Base-by-base conservation (phyloP, 345 rosid genomes). In the Eucalyptus camaldulensis region DNA sequence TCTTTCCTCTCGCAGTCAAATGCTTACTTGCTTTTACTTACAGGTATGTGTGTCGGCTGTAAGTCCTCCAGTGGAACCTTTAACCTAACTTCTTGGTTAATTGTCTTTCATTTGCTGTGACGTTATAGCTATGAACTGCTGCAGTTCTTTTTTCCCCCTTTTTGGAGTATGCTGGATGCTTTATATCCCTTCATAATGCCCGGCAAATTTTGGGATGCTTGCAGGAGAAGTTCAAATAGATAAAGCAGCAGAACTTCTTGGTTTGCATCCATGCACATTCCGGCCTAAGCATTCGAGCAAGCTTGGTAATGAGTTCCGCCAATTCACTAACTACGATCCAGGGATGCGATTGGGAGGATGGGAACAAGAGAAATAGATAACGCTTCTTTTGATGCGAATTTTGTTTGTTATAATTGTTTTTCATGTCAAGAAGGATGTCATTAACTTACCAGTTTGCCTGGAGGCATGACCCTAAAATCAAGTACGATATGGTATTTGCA, bases 211-310 rank as follows among this genome's bases (percentile, higher is more conserved):
- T 31, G 80, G 33, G 44, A 87, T 87, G 19, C 58, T 58, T 91
- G 94, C 89, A 96, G 99, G 99, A 89, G 98, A 92, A 88, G 97
- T 96, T 92, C 99, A 95, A 91, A 97, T 76, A 92, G 96, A 96
- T 50, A 89, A 92, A n/a, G 99, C 97, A 29, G 96, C 96, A 19
- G 95, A 94, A 91, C 93, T 97, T 83, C 91, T 22, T 54, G 60
- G 60, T 54, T 22, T 54, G 27, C 27, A 22, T 22, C 60, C 60
- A 54, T 54, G 99, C 89, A 94, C 93, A 88, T 97, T 96, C 90
- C 92, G 93, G 91, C 99, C 99, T 49, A 95, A 89, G 85, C 97
- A 96, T 92, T 92, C 96, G 3, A 95, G 95, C 95, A 96, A 96
- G 90, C 98, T 96, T 5, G 98, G 98, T 83, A 97, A 97, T 54